Evolutionary conservation across 169 alveolate species (phyloP).

Genomic region (Plasmodium reichenowi): DNA sequence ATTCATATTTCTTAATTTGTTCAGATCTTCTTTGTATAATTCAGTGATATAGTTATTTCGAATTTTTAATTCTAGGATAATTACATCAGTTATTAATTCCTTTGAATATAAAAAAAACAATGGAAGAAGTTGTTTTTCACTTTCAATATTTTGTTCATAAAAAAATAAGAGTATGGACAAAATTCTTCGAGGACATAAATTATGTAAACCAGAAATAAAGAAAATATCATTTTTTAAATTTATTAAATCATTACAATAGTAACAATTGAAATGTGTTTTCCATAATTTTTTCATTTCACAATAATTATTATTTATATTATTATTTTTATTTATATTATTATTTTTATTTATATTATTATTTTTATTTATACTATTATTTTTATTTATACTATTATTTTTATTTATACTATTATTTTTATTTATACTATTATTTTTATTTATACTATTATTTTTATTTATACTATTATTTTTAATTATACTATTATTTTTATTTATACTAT

Average conservation of each 20-base stretch:
- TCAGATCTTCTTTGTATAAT: constrained; percentile 18
- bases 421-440: not conserved
- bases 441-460: not conserved
- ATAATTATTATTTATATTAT: not conserved
- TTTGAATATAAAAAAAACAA: constrained; percentile 47
- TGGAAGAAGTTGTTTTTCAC: constrained; percentile 48
- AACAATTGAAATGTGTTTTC: constrained; percentile 39
- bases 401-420: not conserved
- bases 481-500: not conserved
- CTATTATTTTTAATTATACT: not conserved
- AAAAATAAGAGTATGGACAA: constrained; percentile 37
- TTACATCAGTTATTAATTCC: constrained; percentile 56
- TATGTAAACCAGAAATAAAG: constrained; percentile 43
- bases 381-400: not conserved
- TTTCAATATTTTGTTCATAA: constrained; percentile 60
- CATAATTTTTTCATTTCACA: not conserved
- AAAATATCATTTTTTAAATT: constrained; percentile 41
- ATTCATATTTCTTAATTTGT: constrained; percentile 18
- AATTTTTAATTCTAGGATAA: constrained; percentile 34
- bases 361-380: not conserved
- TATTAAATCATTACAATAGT: constrained; percentile 47
- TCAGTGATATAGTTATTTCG: constrained; percentile 41
- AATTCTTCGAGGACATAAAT: constrained; percentile 56
- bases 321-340: not conserved
- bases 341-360: not conserved